Percentiles rank a stretch among this genome's conserved stretches.
phyloP scores from a whole-genome alignment of 2,329 filamentous ascomycete species.

The Phaeosphaeria sp. region DNA sequence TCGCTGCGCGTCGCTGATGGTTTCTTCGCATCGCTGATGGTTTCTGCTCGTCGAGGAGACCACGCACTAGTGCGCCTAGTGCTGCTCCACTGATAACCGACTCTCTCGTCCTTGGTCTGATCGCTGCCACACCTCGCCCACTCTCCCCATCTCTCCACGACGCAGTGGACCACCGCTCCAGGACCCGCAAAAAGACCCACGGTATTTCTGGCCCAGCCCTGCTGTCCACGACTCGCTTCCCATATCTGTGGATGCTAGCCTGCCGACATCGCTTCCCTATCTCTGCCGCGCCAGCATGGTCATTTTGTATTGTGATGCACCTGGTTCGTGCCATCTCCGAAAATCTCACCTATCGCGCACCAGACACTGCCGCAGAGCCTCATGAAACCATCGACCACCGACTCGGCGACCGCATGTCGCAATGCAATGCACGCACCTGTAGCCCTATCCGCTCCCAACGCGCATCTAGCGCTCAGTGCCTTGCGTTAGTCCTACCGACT shows the following conservation, averaged over 20 bases:
- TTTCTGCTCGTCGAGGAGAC: constrained; percentile 5
- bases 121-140: not conserved
- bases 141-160: not conserved
- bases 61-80: constrained; percentile 7
- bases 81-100: constrained; percentile 26
- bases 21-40: constrained; percentile 8
- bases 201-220: not conserved
- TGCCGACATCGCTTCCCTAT: constrained; percentile 1
- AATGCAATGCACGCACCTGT: not conserved
- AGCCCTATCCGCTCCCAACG: not conserved
- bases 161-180: not conserved
- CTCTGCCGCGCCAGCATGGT: not conserved
- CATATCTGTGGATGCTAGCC: constrained; percentile 5
- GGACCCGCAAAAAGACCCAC: constrained; percentile 1
- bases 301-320: constrained; percentile 2
- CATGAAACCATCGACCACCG: not conserved
- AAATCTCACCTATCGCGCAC: not conserved
- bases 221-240: not conserved
- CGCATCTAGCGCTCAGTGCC: not conserved
- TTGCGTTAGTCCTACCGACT: constrained; percentile 2
- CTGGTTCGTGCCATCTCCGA: not conserved
- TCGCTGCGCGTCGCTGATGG: constrained; percentile 3
- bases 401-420: not conserved
- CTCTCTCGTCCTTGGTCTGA: constrained; percentile 10
- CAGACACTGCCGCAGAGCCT: not conserved